Percentiles rank a stretch among this genome's conserved stretches.
Conservation (phyloP, 1,284 basidiomycete species). For the Leccinum solheimii region DNA sequence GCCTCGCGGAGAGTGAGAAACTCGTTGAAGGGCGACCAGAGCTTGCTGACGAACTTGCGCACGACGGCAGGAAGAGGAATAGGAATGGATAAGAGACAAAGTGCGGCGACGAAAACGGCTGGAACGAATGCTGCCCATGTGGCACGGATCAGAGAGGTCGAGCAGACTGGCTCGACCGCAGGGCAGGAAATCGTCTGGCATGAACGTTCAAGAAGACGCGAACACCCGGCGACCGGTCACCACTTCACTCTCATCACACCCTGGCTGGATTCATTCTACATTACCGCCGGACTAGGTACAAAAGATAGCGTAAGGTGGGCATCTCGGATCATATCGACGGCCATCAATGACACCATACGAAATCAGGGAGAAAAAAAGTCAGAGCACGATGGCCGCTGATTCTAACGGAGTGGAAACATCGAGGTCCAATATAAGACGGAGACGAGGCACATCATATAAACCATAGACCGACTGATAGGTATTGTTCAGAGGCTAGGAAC, state of each 20-base stretch:
- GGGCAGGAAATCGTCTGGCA: conserved; percentile 13
- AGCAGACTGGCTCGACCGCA: conserved; percentile 38
- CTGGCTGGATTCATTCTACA: conserved; percentile 1
- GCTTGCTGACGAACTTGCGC: conserved; percentile 14
- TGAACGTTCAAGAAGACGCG: not conserved
- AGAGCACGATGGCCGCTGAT: not conserved
- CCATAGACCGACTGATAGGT: not conserved
- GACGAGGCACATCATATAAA: not conserved
- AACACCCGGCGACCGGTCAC: not conserved
- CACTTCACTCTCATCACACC: conserved; percentile 1
- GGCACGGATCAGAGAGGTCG: conserved; percentile 49
- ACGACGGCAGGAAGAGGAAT: conserved; percentile 33
- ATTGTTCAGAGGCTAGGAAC: not conserved
- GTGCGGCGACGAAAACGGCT: conserved; percentile 45
- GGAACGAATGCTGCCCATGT: conserved; percentile 59
- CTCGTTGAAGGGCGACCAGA: conserved; percentile 34
- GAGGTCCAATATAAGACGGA: not conserved
- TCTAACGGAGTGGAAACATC: not conserved
- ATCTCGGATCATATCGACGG: not conserved
- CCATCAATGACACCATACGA: not conserved
- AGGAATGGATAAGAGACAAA: conserved; percentile 43
- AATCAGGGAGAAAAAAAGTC: not conserved
- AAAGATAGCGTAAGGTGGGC: conserved; percentile 4
- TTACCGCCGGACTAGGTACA: conserved; percentile 19
- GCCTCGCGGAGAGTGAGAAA: conserved; percentile 52